phyloP scores from a whole-genome alignment of 1,284 basidiomycete genomes.

The Ceratobasidium sp. region DNA sequence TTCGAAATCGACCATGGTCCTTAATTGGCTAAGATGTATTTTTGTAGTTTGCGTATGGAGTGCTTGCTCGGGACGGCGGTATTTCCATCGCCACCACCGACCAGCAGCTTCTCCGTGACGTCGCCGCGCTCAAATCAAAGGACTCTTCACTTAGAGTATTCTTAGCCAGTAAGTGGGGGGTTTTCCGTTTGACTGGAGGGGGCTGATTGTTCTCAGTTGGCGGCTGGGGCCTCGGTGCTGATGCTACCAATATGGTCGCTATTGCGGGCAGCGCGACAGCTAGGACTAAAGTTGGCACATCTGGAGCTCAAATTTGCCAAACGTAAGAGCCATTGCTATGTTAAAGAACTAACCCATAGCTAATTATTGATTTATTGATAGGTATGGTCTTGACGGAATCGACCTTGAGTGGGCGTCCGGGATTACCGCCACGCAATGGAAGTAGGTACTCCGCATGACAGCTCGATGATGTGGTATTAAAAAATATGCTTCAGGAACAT shows the following conservation, averaged over 20 bases:
- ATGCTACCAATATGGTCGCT: slow-evolving; percentile 24
- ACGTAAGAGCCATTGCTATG: slow-evolving; percentile 6
- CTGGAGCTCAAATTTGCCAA: slow-evolving; percentile 24
- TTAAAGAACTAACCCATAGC: neutral
- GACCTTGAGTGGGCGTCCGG: slow-evolving; percentile 41
- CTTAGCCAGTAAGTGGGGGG: slow-evolving; percentile 26
- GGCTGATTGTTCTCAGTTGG: slow-evolving; percentile 14
- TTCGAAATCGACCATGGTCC: neutral
- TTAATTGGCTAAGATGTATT: neutral
- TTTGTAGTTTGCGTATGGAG: slow-evolving; percentile 34
- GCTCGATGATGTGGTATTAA: too few species aligned
- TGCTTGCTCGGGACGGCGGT: slow-evolving; percentile 30
- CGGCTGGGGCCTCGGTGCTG: slow-evolving; percentile 43
- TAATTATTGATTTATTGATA: neutral
- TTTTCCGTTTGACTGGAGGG: neutral
- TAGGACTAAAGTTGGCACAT: slow-evolving; percentile 40
- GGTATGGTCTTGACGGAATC: slow-evolving; percentile 27
- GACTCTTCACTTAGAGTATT: slow-evolving; percentile 19
- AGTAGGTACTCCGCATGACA: neutral
- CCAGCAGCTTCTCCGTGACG: slow-evolving; percentile 14
- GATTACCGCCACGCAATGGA: slow-evolving; percentile 38
- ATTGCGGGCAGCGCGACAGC: slow-evolving; percentile 28
- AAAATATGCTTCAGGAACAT: neutral
- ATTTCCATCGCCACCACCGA: slow-evolving; percentile 28
- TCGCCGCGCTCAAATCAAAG: slow-evolving; percentile 17